A percentile compares a stretch with the other conserved stretches of the same genome.
Conservation (phyloP, 768 basidiomycete species). For the Collybia mongolica region DNA sequence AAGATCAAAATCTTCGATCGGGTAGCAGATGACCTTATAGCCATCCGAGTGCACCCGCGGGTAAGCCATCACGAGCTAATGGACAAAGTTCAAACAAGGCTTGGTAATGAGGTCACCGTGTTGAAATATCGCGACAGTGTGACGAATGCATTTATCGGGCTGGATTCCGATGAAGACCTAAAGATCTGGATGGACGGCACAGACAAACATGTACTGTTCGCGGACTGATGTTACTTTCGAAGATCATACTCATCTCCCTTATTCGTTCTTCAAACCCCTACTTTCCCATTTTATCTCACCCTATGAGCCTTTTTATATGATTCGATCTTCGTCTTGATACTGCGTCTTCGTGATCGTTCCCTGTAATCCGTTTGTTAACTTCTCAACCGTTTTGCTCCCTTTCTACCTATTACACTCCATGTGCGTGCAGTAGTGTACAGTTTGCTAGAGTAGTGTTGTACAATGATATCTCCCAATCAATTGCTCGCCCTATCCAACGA, state of each 20-base stretch:
- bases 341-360: constrained; percentile 2
- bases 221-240: constrained; percentile 44
- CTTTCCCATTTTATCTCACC: neutral
- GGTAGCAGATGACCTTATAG: constrained; percentile 91
- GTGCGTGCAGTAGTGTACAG: constrained; percentile 1
- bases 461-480: constrained; percentile 9
- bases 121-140: constrained; percentile 77
- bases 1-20: constrained; percentile 99
- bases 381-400: constrained; percentile 10
- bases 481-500: neutral
- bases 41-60: constrained; percentile 92
- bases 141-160: constrained; percentile 60
- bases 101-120: constrained; percentile 68
- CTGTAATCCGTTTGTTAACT: constrained; percentile 3
- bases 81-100: constrained; percentile 86
- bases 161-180: constrained; percentile 64
- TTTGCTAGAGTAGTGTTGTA: constrained; percentile 16
- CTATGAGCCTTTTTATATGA: constrained; percentile 11
- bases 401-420: constrained; percentile 4
- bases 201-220: constrained; percentile 83
- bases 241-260: neutral
- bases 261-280: neutral
- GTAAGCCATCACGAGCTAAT: constrained; percentile 86
- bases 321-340: constrained; percentile 16
- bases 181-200: constrained; percentile 74